phyloP scores from a whole-genome alignment of 164 flowering plant species.

The Chimonanthus salicifolius region DNA sequence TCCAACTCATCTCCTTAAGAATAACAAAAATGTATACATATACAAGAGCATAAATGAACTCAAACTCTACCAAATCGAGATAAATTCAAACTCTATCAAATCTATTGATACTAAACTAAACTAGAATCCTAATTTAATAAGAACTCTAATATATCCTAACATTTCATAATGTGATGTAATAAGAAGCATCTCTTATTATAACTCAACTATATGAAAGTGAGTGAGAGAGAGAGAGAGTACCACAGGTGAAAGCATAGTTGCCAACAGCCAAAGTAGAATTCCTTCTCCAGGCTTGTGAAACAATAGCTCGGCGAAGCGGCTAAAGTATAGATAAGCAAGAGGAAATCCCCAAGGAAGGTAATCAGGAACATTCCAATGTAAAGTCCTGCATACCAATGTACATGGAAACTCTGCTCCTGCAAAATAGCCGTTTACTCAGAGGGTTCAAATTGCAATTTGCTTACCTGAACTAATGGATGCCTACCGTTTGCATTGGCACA shows the following conservation, averaged over 20 bases:
- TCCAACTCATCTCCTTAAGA: no score
- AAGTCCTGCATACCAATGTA: constrained; percentile 39
- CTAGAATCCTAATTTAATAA: no score
- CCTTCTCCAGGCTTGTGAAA: constrained; percentile 73
- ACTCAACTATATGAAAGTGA: background rate
- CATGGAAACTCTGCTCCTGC: constrained; percentile 56
- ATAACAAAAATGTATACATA: no score
- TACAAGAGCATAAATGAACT: no score
- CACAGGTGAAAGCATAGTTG: constrained; percentile 52
- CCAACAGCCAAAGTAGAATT: constrained; percentile 29
- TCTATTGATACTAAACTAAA: no score
- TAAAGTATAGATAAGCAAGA: constrained; percentile 28
- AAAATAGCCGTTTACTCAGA: background rate
- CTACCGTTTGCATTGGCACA: constrained; percentile 35
- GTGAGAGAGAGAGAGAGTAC: constrained; percentile 16
- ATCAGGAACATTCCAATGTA: constrained; percentile 53
- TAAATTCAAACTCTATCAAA: no score
- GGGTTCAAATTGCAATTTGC: no score
- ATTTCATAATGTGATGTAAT: no score
- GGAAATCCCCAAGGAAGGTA: constrained; percentile 46
- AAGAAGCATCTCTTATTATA: no score
- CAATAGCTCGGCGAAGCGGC: constrained; percentile 55
- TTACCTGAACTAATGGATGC: background rate
- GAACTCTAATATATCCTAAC: no score
- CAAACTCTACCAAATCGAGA: no score